Conservation (phyloP, 345 rosid species). For the Arabidopsis arenosa region DNA sequence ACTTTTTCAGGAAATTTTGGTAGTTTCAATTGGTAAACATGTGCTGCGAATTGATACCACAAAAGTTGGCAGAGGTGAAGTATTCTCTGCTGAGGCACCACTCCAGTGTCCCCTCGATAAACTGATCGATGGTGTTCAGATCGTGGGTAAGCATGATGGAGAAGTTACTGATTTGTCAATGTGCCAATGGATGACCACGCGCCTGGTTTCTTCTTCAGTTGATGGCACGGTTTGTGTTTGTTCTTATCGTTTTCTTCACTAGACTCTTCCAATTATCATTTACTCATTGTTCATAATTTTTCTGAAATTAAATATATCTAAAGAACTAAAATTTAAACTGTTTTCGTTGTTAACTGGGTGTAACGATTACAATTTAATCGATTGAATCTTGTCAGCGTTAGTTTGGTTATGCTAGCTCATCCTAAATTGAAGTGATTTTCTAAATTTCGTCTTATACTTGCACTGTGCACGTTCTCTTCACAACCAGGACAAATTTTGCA, state of each 20-base stretch:
- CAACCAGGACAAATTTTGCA: conserved; percentile 14
- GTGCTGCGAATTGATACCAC: conserved; percentile 74
- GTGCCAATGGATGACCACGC: conserved; percentile 87
- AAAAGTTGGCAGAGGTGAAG: conserved; percentile 69
- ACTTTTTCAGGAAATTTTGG: conserved; percentile 76
- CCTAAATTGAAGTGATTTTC: background rate
- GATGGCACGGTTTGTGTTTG: conserved; percentile 85
- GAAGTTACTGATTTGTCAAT: conserved; percentile 90
- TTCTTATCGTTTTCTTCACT: background rate
- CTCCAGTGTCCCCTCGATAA: conserved; percentile 65
- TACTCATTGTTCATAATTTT: background rate
- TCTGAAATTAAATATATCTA: background rate
- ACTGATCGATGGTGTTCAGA: conserved; percentile 71
- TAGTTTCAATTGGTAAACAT: conserved; percentile 75
- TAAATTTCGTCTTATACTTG: background rate
- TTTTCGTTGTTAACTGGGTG: background rate
- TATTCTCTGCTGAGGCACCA: conserved; percentile 72
- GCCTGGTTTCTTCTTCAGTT: conserved; percentile 81
- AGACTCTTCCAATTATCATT: too few species aligned
- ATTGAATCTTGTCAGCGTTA: background rate
- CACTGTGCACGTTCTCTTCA: background rate
- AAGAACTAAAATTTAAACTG: background rate
- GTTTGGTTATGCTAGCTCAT: conserved; percentile 11
- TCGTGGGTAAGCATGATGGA: conserved; percentile 88
- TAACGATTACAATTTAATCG: background rate